Base-by-base conservation (phyloP, 257 asterid genomes). In the Solanum medicagineum region DNA sequence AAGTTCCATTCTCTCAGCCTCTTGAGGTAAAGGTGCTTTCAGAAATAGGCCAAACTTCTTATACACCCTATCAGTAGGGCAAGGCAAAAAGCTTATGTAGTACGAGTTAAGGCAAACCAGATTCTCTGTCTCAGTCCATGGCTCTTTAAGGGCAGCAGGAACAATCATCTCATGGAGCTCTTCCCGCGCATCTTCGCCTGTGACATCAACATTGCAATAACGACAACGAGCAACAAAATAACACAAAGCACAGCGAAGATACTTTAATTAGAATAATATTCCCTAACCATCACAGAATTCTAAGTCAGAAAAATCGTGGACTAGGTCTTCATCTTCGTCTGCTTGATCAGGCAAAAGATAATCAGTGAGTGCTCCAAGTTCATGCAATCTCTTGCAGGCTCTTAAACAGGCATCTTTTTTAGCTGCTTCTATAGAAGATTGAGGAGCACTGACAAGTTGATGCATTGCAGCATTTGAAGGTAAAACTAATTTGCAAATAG, bases 121-220 rank as follows among this genome's bases (percentile, higher is more conserved):
- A 89, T 84, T 86, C 70, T 81, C 93, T 82, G 85, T 86, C 60
- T 87, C 87, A 83, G 84, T 89, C 99, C 98, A 95, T 22, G 90
- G 89, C 83, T 89, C 91, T 89, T 89, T 91, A 80, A 97, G 92
- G 88, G 92, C 93, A 66, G 93, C 91, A 47, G 99, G 99, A 89
- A 97, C 93, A 87, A 94, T 93, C 98, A 97, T 97, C 93, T 95
- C 96, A 83, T 95, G 93, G 75, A 97, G 94, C 89, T 93, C 98
- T 53, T 89, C 92, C 85, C 93, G 94, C 53, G 91, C 89, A 57
- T 95, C 93, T 73, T 92, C 94, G 70, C 89, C 98, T 95, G 94
- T 88, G 89, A 87, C 83, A 88, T 81, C 74, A 85, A 86, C 66
- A 84, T 66, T 63, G 86, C 80, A 86, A 74, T 44, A 73, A 66